These are phyloP conservation scores for Botrytis elliptica DNA, from an alignment of 2,329 filamentous ascomycete genomes.

Conservation along the genomic window DNA sequence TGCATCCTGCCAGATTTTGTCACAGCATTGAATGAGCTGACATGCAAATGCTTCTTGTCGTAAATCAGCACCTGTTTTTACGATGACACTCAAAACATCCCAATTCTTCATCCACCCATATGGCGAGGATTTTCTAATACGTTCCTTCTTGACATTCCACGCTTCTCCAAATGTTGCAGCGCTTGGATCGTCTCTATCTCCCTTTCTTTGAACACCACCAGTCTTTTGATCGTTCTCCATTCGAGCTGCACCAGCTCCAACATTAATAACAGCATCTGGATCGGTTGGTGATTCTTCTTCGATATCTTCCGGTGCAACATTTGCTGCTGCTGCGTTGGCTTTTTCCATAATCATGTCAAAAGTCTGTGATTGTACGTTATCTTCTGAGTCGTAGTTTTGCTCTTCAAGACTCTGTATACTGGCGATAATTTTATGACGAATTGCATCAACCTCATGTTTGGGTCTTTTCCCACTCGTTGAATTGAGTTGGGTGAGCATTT, in stretches of 20 bases:
- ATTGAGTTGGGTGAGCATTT: constrained; percentile 83
- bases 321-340: constrained; percentile 52
- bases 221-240: constrained; percentile 93
- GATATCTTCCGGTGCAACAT: constrained; percentile 51
- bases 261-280: constrained; percentile 50
- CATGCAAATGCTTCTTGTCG: constrained; percentile 85
- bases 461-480: constrained; percentile 78
- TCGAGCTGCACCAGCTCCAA: constrained; percentile 72
- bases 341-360: constrained; percentile 83
- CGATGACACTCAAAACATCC: constrained; percentile 83
- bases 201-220: constrained; percentile 75
- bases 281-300: constrained; percentile 52
- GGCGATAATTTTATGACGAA: constrained; percentile 82
- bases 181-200: constrained; percentile 81
- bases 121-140: constrained; percentile 77
- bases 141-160: constrained; percentile 80
- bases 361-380: constrained; percentile 63
- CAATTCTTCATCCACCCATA: constrained; percentile 90
- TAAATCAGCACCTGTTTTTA: constrained; percentile 81
- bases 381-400: constrained; percentile 76
- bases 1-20: constrained; percentile 78
- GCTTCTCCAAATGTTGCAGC: constrained; percentile 85
- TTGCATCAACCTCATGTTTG: constrained; percentile 76
- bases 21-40: constrained; percentile 77
- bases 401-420: constrained; percentile 88